phyloP scores from a whole-genome alignment of 1,284 basidiomycete species.

The Athelia sp. region DNA sequence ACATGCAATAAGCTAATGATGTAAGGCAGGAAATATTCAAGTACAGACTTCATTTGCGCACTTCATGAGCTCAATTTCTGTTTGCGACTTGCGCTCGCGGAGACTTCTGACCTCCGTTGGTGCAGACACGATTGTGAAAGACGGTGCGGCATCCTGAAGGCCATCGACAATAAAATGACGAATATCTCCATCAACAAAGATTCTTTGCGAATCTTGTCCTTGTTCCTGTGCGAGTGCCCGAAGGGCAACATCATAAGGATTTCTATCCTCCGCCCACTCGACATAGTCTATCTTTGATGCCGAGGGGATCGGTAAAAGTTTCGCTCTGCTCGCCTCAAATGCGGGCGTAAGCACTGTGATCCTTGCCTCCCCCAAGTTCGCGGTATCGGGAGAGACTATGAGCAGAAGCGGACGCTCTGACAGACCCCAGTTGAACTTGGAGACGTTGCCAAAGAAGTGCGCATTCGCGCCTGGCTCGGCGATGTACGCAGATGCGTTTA shows the following conservation, averaged over 20 bases:
- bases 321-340: constrained; percentile 75
- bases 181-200: constrained; percentile 60
- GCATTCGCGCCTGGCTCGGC: constrained; percentile 74
- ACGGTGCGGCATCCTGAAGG: constrained; percentile 40
- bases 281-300: constrained; percentile 42
- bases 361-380: constrained; percentile 26
- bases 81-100: constrained; percentile 68
- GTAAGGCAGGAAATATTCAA: too few relatives aligned
- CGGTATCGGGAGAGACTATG: constrained; percentile 60
- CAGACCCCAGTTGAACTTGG: constrained; percentile 55
- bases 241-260: constrained; percentile 59
- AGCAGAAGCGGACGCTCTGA: constrained; percentile 78
- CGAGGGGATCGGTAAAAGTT: constrained; percentile 48
- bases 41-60: constrained; percentile 78
- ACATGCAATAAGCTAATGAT: constrained; percentile 2
- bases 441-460: constrained; percentile 69
- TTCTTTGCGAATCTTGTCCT: constrained; percentile 16
- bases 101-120: constrained; percentile 52
- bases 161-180: constrained; percentile 63
- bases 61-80: constrained; percentile 68
- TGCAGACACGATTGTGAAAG: constrained; percentile 37
- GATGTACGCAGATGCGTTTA: constrained; percentile 61
- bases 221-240: constrained; percentile 30
- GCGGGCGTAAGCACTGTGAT: constrained; percentile 68
- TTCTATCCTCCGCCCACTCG: constrained; percentile 71